Evolutionary conservation across 305 asterid genomes (phyloP).

Genomic region (Ruellia speciosa): DNA sequence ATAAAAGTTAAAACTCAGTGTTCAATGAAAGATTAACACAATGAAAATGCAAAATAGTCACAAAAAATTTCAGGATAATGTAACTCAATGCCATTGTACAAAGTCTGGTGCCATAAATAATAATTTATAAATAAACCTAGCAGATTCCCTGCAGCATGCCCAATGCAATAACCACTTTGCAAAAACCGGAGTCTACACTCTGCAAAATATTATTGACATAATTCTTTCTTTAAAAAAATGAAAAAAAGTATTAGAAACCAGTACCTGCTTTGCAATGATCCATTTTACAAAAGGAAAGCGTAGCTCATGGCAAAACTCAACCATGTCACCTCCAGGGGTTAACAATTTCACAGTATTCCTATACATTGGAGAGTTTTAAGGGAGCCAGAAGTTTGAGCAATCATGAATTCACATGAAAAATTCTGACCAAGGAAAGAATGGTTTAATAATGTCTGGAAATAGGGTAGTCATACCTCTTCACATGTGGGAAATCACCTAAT

Average conservation of each 20-base stretch:
- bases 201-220: not conserved
- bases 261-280: conserved; percentile 71
- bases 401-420: conserved; percentile 19
- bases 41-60: too few relatives aligned
- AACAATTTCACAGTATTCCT: conserved; percentile 72
- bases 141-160: not conserved
- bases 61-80: too few relatives aligned
- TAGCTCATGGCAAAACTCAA: conserved; percentile 88
- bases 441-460: conserved; percentile 12
- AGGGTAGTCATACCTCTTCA: conserved; percentile 44
- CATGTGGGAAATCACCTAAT: conserved; percentile 48
- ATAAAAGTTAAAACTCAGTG: too few relatives aligned
- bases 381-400: conserved; percentile 14
- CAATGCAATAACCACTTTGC: not conserved
- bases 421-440: conserved; percentile 9
- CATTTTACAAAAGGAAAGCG: conserved; percentile 81
- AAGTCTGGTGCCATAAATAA: too few relatives aligned
- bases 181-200: not conserved
- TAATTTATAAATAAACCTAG: too few relatives aligned
- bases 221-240: too few relatives aligned
- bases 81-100: too few relatives aligned
- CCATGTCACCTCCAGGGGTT: conserved; percentile 89
- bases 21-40: too few relatives aligned
- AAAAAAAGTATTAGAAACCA: not conserved
- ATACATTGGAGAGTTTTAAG: conserved; percentile 19